Conservation (phyloP, 306 rosid species). For the Castanea mollissima region DNA sequence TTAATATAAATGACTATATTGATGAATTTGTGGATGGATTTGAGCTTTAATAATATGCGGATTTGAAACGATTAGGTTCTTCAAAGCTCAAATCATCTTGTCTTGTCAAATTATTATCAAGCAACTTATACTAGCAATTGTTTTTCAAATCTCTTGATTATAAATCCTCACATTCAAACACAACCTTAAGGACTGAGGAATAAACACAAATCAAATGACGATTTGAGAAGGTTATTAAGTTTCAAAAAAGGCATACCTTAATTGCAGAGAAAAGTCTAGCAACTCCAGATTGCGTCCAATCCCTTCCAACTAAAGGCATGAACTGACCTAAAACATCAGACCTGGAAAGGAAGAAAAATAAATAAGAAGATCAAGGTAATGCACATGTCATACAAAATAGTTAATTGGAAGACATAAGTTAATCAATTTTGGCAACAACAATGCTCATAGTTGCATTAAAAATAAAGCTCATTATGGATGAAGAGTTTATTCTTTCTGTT, state of each 20-base stretch:
- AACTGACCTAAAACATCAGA: conserved; percentile 98
- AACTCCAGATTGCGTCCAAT: conserved; percentile 97
- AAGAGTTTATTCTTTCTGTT: neutral
- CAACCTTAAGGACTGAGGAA: neutral
- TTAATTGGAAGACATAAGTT: neutral
- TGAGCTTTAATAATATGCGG: too few relatives aligned
- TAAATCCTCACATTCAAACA: too few relatives aligned
- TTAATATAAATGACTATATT: too few relatives aligned
- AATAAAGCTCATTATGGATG: neutral
- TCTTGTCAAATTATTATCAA: too few relatives aligned
- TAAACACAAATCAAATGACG: neutral
- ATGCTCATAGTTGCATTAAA: neutral
- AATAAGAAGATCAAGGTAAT: neutral
- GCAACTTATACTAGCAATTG: too few relatives aligned
- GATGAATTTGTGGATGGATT: too few relatives aligned
- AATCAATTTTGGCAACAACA: neutral
- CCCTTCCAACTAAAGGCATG: conserved; percentile 99
- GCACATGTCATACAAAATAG: neutral
- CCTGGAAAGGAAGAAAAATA: conserved; percentile 40
- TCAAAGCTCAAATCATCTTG: too few relatives aligned
- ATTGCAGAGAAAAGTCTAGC: conserved; percentile 91
- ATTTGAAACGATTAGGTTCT: too few relatives aligned
- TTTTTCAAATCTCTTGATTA: too few relatives aligned
- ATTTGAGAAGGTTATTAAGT: conserved; percentile 1
- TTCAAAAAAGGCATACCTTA: conserved; percentile 49